A percentile compares a stretch with the other conserved stretches of the same genome.
These are phyloP conservation scores for Ogataea pini DNA, from an alignment of 805 yeast genomes.

Conservation along the genomic window DNA sequence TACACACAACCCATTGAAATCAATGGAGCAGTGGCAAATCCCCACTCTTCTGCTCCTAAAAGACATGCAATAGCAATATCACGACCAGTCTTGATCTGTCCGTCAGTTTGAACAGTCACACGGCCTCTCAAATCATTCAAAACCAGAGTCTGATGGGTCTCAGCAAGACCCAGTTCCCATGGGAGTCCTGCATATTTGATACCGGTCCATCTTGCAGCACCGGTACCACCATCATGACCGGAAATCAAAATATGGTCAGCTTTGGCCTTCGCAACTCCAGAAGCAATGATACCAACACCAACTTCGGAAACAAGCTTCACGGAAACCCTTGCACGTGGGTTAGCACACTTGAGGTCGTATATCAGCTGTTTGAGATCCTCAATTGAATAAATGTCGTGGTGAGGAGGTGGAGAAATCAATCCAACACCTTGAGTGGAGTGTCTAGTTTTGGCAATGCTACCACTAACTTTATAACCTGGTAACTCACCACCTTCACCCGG, in stretches of 20 bases:
- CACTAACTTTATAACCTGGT: constrained; percentile 91
- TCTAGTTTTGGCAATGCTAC: constrained; percentile 87
- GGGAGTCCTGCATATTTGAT: constrained; percentile 97
- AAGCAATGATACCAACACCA: constrained; percentile 98
- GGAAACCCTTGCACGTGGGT: constrained; percentile 95
- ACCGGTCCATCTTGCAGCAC: constrained; percentile 98
- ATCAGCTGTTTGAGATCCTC: constrained; percentile 96
- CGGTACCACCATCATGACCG: constrained; percentile 99
- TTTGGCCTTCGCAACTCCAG: constrained; percentile 99
- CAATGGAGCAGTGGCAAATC: constrained; percentile 95
- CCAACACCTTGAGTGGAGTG: constrained; percentile 98
- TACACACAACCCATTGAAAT: constrained; percentile 97
- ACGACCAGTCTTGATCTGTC: constrained; percentile 95
- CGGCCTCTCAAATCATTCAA: constrained; percentile 94
- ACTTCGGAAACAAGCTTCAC: constrained; percentile 97
- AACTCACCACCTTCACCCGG: constrained; percentile 99
- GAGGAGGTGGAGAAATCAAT: constrained; percentile 97
- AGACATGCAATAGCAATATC: constrained; percentile 95
- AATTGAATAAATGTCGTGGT: constrained; percentile 96
- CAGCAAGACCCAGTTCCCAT: constrained; percentile 98
- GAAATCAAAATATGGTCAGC: constrained; percentile 95
- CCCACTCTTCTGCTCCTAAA: constrained; percentile 98
- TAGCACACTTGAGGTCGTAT: constrained; percentile 93
- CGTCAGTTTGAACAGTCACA: constrained; percentile 96
- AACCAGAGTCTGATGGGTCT: constrained; percentile 95